Base-by-base conservation (phyloP, 208 protist genomes). In the Phytomonas sp. region DNA sequence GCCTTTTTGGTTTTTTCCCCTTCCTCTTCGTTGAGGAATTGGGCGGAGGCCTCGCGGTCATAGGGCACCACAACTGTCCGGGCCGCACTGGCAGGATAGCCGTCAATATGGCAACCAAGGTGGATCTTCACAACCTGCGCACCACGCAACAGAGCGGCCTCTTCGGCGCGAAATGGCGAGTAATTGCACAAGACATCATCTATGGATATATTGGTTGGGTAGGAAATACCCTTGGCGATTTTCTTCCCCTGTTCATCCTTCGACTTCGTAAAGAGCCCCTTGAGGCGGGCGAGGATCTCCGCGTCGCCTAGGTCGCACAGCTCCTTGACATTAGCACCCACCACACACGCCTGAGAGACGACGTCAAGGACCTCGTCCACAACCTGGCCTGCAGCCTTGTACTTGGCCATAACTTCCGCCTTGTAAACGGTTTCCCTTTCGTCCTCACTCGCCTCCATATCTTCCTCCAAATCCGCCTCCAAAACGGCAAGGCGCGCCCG, bases 121-220 rank as follows among this genome's bases (percentile, higher is more conserved):
- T 99, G 98, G 75, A 98, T 92, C 86, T 99, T 99, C 62, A 98
- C 97, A 28, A 99, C 84, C 73, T 99, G 98, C 37, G 93, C 93
- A 11, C 76, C 84, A 65, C 83, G 65, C 51, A 97, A 76, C 17
- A 82, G 67, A 29, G 81, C 77, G n/a, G 69, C 84, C n/a, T 98
- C 86, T 63, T 82, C 76, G 32, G 68, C 75, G 28, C 76, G 73
- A 60, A 98, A 85, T 1, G 98, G 98, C 23, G 94, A 96, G 82
- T 95, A 97, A 83, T 99, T 98, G 73, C 97, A 98, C 62, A 98
- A 87, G 64, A 84, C 79, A 74, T 99, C 94, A 81, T 99, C 99
- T 37, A 99, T 87, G 29, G 96, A 98, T 59, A 99, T 72, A 79
- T 97, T 99, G 5, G 98, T 99, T 65, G 98, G 98, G 84, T 99